Evolutionary conservation across 352 stramenopile species (phyloP), one percentile per base, ranked within the genome.

Genomic region (Achlya hypogyna): DNA sequence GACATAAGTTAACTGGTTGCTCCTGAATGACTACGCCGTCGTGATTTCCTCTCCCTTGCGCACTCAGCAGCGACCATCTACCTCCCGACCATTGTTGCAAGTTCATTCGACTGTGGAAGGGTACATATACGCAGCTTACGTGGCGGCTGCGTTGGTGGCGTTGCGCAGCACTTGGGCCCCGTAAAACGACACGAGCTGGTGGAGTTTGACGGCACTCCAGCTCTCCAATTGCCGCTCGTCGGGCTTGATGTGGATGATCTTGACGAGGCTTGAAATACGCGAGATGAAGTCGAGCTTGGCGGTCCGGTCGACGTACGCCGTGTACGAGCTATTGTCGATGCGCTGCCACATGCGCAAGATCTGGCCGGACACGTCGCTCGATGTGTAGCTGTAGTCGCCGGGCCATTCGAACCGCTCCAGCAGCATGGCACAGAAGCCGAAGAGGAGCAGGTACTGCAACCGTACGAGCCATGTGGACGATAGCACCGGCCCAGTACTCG

Each of bases 261-360:
- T 27, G 4, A 67, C 29, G n/a, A 67, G 10, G 14, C 23, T 27
- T 4, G 27, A n/a, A 27, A 67, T 28, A 12, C 16, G 28, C 16
- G 38, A 5, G 16, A 67, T 16, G 28, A 67, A 67, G 9, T 58
- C 12, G 29, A 42, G 47, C 25, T 58, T 23, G 14, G 4, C 51
- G 16, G 34, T 12, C 6, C 18, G 16, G 10, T 47, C 31, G 12
- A 58, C 8, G 47, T 59, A 58, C 45, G 28, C 60, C 4, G 6
- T 14, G 27, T 59, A 67, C 22, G 60, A 59, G n/a, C 18, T 43
- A 22, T 67, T 67, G 60, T 67, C 60, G 18, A 67, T 54, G 29
- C 60, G 60, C 34, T 59, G 42, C 60, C 60, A 67, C 60, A 45
- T 58, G 12, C 27, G 60, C 28, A 32, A 16, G 29, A 67, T n/a